phyloP scores from a whole-genome alignment of 257 asterid genomes.

The Jacaranda mimosifolia region DNA sequence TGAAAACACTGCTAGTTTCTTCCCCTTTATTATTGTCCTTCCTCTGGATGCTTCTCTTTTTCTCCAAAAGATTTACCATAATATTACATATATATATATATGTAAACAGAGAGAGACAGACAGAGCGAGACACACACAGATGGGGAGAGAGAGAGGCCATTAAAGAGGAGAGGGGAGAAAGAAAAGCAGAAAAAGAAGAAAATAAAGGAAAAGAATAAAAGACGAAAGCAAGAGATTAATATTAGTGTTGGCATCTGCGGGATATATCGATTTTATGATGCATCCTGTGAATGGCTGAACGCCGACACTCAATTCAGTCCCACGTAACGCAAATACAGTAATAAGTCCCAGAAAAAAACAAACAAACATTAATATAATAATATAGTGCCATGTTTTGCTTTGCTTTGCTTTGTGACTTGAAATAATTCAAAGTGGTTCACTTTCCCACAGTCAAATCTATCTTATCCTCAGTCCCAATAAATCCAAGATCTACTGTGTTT shows the following conservation, averaged over 20 bases:
- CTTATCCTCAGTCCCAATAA: not conserved
- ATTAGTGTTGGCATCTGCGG: slow-evolving; percentile 15
- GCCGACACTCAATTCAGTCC: slow-evolving; percentile 40
- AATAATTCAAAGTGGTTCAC: not conserved
- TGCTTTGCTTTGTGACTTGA: not conserved
- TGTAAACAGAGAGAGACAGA: not conserved
- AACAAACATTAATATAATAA: no score
- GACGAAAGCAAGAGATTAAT: not conserved
- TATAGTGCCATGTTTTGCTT: no score
- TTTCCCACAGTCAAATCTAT: not conserved
- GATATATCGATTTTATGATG: no score
- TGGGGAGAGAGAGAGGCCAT: no score
- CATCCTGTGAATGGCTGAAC: not conserved
- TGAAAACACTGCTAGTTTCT: not conserved
- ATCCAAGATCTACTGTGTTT: not conserved
- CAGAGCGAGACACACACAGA: no score
- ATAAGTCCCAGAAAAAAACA: not conserved
- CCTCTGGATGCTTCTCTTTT: not conserved
- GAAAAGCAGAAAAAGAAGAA: not conserved
- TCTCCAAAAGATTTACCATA: not conserved
- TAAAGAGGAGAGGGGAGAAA: not conserved
- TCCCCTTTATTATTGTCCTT: not conserved
- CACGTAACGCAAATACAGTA: slow-evolving; percentile 26
- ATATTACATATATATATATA: not conserved
- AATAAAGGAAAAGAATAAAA: not conserved